Evolutionary conservation across 495 filamentous ascomycete species (phyloP).

Genomic region (Xylaria curta): DNA sequence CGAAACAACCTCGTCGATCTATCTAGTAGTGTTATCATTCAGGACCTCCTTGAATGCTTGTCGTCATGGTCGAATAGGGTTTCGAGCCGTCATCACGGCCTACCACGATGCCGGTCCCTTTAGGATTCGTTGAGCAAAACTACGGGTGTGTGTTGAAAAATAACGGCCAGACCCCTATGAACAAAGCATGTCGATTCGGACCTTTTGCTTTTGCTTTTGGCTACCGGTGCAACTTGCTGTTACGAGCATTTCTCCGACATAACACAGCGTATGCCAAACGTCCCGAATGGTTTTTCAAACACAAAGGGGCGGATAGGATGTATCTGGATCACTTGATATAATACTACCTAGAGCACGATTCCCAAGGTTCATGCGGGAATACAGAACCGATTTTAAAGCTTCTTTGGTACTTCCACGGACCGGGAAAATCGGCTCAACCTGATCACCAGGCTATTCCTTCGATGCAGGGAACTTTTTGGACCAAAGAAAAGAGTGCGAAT

Average conservation of each 20-base stretch:
- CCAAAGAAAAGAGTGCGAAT: background rate
- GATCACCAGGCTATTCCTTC: background rate
- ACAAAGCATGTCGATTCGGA: background rate
- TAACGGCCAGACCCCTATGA: background rate
- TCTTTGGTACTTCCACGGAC: background rate
- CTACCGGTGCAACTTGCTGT: background rate
- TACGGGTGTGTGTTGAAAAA: no score
- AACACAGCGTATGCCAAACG: background rate
- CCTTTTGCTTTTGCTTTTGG: background rate
- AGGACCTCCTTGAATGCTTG: background rate
- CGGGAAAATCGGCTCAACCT: background rate
- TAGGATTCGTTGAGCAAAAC: no score
- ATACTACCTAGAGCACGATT: background rate
- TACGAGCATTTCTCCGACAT: background rate
- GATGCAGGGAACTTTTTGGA: background rate
- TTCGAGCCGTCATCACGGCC: background rate
- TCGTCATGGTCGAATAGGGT: constrained; percentile 4
- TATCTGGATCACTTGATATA: no score
- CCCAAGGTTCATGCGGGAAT: background rate
- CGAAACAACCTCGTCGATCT: background rate
- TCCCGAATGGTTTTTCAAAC: background rate
- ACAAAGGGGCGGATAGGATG: background rate
- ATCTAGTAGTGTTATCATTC: background rate
- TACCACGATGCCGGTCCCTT: background rate
- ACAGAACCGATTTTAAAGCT: background rate